A percentile compares a stretch with the other conserved stretches of the same genome.
Evolutionary conservation across 371 early-diverging fungal genomes (phyloP).

Genomic region (Actinomortierella ambigua): DNA sequence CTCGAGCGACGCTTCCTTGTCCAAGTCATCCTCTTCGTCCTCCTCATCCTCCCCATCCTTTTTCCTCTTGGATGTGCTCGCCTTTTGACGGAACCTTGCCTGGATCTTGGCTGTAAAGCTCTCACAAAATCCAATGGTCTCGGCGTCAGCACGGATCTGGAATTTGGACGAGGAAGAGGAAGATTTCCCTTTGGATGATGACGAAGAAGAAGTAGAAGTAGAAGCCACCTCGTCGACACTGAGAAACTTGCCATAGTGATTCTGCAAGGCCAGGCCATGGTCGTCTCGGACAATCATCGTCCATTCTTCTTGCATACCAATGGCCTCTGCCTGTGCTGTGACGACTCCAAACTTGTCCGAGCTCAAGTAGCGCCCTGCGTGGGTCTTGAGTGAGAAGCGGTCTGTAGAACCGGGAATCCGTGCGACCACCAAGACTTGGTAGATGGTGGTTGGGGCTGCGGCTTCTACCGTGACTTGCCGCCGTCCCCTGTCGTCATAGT

Average conservation of each 20-base stretch:
- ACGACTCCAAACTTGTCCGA: conserved; percentile 87
- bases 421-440: conserved; percentile 75
- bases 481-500: conserved; percentile 1
- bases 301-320: conserved; percentile 86
- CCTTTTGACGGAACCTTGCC: conserved; percentile 53
- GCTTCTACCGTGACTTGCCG: conserved; percentile 11
- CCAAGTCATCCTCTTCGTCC: no score
- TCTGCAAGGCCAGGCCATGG: conserved; percentile 76
- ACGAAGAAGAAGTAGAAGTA: background rate
- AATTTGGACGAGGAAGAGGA: conserved; percentile 26
- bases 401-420: conserved; percentile 58
- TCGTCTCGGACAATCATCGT: conserved; percentile 65
- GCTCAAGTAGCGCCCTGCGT: conserved; percentile 70
- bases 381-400: conserved; percentile 68
- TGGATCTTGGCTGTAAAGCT: conserved; percentile 75
- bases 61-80: conserved; percentile 25
- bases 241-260: conserved; percentile 61
- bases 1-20: no score
- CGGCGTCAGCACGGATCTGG: conserved; percentile 74
- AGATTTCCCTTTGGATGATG: no score
- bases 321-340: conserved; percentile 72
- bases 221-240: conserved; percentile 63
- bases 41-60: no score
- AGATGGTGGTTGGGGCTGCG: conserved; percentile 67
- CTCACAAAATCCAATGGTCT: conserved; percentile 74